These are phyloP conservation scores for Alternaria ethzedia DNA, from an alignment of 2,329 filamentous ascomycete genomes.

Conservation along the genomic window DNA sequence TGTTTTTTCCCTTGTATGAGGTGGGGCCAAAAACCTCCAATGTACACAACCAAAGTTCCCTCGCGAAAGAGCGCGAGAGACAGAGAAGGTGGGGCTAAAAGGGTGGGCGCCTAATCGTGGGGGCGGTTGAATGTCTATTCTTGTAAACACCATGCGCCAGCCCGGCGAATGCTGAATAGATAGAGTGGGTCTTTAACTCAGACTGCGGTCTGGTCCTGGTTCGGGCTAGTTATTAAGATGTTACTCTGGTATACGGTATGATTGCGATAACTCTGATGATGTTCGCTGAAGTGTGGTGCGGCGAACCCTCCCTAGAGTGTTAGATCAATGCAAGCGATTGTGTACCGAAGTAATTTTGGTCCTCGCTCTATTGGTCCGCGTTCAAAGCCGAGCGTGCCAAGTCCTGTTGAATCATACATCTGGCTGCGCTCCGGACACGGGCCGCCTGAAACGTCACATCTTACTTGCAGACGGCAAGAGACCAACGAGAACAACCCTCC, in stretches of 20 bases:
- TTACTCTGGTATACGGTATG: too few relatives aligned
- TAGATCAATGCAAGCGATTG: background rate
- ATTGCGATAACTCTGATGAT: too few relatives aligned
- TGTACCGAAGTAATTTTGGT: background rate
- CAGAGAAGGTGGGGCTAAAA: too few relatives aligned
- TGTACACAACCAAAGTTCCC: too few relatives aligned
- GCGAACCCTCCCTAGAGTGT: background rate
- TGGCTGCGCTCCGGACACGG: background rate
- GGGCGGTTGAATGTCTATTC: background rate
- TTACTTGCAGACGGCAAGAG: background rate
- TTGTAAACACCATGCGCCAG: background rate
- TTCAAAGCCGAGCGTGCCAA: background rate
- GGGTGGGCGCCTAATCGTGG: background rate
- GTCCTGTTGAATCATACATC: background rate
- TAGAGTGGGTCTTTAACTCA: too few relatives aligned
- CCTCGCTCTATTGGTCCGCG: background rate
- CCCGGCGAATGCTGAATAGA: background rate
- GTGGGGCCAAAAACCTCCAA: too few relatives aligned
- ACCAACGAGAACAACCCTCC: background rate
- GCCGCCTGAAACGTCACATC: background rate
- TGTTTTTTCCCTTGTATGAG: too few relatives aligned
- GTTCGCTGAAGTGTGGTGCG: too few relatives aligned
- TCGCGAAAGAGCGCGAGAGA: too few relatives aligned
- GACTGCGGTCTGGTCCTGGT: too few relatives aligned
- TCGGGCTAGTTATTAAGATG: too few relatives aligned